Evolutionary conservation across 106 monocot species (phyloP).

Genomic region (Chionographis japonica): DNA sequence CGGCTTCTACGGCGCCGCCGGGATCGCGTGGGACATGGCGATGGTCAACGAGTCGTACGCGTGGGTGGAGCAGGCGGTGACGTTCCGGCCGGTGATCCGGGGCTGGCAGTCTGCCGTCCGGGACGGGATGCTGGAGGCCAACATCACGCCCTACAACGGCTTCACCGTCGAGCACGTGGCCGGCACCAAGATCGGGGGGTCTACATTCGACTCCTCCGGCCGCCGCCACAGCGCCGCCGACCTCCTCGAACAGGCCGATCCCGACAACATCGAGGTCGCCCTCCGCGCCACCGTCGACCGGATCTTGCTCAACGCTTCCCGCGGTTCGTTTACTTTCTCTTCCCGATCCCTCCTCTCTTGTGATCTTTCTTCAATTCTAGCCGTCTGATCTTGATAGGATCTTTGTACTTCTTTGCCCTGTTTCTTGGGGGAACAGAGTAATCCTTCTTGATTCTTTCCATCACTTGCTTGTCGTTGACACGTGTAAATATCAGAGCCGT

Average conservation of each 20-base stretch:
- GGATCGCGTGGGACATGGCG: slow-evolving; percentile 28
- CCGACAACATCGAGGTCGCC: slow-evolving; percentile 55
- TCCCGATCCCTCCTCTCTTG: not conserved
- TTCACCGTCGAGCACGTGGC: slow-evolving; percentile 66
- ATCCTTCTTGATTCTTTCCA: too few species aligned
- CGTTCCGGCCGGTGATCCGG: slow-evolving; percentile 45
- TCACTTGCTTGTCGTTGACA: too few species aligned
- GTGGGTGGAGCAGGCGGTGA: slow-evolving; percentile 52
- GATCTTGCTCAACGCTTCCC: slow-evolving; percentile 38
- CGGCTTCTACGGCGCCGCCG: slow-evolving; percentile 22
- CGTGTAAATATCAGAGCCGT: too few species aligned
- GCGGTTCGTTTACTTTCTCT: not conserved
- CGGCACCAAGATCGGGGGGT: slow-evolving; percentile 84
- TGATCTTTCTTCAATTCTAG: not conserved
- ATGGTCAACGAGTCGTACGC: slow-evolving; percentile 43
- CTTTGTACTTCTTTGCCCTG: not conserved
- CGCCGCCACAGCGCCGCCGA: slow-evolving; percentile 74
- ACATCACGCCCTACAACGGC: slow-evolving; percentile 77
- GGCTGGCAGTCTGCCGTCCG: slow-evolving; percentile 70
- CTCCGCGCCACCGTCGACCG: slow-evolving; percentile 67
- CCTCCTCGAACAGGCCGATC: slow-evolving; percentile 43
- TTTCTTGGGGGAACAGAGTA: not conserved
- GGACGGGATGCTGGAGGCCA: slow-evolving; percentile 60
- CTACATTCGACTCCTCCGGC: slow-evolving; percentile 65
- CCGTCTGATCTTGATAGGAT: not conserved